Conservation (phyloP, 2,329 filamentous ascomycete species). For the Claviceps sp. region DNA sequence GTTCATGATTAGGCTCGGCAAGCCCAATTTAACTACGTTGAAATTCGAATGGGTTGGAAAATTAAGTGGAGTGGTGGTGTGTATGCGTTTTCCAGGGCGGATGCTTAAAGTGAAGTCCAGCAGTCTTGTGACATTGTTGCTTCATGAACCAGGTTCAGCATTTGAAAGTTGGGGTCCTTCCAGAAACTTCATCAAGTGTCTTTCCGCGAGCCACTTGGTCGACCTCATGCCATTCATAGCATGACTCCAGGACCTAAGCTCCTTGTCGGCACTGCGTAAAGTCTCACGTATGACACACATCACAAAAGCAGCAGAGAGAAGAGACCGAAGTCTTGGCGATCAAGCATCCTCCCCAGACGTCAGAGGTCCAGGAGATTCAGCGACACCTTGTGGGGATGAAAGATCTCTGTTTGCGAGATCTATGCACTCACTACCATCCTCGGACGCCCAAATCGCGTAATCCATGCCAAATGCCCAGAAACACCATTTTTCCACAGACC, state of each 20-base stretch:
- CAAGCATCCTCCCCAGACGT: conserved; percentile 64
- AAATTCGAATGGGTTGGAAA: neutral
- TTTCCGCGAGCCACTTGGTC: too few relatives aligned
- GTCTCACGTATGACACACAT: neutral
- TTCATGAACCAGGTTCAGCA: too few relatives aligned
- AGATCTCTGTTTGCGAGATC: conserved; percentile 45
- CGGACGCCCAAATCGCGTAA: conserved; percentile 41
- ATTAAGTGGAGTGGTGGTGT: neutral
- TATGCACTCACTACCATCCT: conserved; percentile 44
- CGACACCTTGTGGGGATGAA: conserved; percentile 69
- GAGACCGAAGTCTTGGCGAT: conserved; percentile 51
- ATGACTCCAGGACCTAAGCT: neutral
- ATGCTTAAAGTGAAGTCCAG: neutral
- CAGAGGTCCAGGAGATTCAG: conserved; percentile 49
- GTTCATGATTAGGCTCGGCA: neutral
- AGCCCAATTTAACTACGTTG: neutral
- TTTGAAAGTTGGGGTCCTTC: too few relatives aligned
- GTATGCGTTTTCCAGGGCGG: too few relatives aligned
- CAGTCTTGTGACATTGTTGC: neutral
- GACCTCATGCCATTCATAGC: too few relatives aligned
- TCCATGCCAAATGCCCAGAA: conserved; percentile 30
- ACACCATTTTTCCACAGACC: conserved; percentile 22
- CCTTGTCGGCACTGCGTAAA: neutral
- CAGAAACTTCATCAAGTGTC: too few relatives aligned
- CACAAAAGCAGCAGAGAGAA: neutral